phyloP scores from a whole-genome alignment of 345 rosid species.

The Viola odorata region DNA sequence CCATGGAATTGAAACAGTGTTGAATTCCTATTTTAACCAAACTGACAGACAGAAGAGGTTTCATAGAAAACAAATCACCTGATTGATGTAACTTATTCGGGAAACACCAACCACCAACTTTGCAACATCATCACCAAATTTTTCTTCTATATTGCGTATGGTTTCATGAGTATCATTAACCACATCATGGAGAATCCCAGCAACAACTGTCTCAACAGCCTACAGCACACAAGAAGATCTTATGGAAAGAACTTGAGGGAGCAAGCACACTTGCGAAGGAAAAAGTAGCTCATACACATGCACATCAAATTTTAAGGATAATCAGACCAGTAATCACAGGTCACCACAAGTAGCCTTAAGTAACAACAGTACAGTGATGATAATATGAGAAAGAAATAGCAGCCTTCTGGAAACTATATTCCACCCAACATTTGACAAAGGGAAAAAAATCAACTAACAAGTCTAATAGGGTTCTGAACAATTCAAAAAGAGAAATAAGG shows the following conservation, averaged over 20 bases:
- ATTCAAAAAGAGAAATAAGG: no score
- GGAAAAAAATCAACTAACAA: not conserved
- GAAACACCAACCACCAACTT: constrained; percentile 64
- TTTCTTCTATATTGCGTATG: constrained; percentile 40
- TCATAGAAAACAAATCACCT: constrained; percentile 31
- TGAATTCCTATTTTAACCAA: not conserved
- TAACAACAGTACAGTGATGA: no score
- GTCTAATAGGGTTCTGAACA: not conserved
- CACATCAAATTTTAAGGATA: not conserved
- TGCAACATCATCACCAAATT: constrained; percentile 62
- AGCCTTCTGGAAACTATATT: no score
- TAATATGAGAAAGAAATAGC: no score
- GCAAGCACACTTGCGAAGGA: not conserved
- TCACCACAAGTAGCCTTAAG: no score
- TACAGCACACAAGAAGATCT: constrained; percentile 17
- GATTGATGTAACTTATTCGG: constrained; percentile 59
- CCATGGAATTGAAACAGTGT: no score
- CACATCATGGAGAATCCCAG: constrained; percentile 68
- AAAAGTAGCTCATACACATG: not conserved
- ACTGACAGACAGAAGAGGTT: not conserved
- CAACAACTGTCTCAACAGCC: constrained; percentile 68
- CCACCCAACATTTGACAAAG: not conserved
- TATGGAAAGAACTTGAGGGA: not conserved
- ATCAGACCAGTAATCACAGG: no score
- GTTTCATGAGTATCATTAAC: constrained; percentile 52